phyloP scores from a whole-genome alignment of 2,329 filamentous ascomycete genomes.

The Calonectria hawksworthii region DNA sequence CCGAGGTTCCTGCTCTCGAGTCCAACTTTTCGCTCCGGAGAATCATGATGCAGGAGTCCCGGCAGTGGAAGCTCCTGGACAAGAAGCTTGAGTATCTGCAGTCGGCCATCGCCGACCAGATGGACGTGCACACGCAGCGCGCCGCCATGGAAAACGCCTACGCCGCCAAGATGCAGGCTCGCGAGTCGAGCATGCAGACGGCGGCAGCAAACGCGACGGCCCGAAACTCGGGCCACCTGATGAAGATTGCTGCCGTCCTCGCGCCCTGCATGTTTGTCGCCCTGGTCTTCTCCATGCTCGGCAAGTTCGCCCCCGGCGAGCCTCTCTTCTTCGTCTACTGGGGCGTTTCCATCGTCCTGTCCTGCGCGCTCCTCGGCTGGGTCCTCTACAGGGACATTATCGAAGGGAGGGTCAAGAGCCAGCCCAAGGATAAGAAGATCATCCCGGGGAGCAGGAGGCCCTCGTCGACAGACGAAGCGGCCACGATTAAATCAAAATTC shows the following conservation, averaged over 20 bases:
- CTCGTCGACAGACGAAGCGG: background rate
- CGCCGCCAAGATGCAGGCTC: background rate
- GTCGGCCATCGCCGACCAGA: background rate
- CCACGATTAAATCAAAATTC: background rate
- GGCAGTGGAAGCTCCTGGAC: background rate
- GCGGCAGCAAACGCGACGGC: background rate
- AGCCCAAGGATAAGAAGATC: background rate
- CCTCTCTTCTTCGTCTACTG: conserved; percentile 2
- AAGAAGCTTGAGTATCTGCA: background rate
- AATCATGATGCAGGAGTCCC: background rate
- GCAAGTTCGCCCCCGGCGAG: background rate
- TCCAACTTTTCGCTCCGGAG: background rate
- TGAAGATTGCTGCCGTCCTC: background rate
- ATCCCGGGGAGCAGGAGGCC: background rate
- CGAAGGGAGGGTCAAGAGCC: background rate
- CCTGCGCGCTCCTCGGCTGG: background rate
- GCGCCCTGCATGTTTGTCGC: conserved; percentile 4
- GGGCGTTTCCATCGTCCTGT: background rate
- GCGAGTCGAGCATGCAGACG: background rate
- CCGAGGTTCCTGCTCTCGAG: background rate
- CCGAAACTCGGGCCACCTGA: background rate
- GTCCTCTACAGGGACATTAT: background rate
- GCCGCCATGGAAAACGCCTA: background rate
- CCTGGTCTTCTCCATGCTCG: background rate
- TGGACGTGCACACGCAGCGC: background rate